A percentile compares a stretch with the other conserved stretches of the same genome.
These are phyloP conservation scores for Hyphopichia khmerensis DNA, from an alignment of 1,139 yeast genomes.

Conservation along the genomic window DNA sequence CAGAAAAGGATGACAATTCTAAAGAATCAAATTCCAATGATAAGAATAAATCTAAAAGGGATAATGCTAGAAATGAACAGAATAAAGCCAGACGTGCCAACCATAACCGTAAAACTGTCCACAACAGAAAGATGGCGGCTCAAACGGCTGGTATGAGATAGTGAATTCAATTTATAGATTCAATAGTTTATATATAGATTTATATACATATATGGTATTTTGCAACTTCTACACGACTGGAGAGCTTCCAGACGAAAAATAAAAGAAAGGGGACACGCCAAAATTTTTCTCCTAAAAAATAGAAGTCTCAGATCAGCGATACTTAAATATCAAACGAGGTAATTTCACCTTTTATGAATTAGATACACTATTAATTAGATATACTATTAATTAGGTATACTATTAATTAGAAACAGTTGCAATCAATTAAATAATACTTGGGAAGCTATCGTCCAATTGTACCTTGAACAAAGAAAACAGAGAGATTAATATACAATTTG, in stretches of 20 bases:
- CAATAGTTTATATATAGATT: background rate
- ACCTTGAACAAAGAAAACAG: no score
- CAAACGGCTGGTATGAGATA: slow-evolving; percentile 49
- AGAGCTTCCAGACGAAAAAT: background rate
- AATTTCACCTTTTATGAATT: no score
- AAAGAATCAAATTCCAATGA: slow-evolving; percentile 6
- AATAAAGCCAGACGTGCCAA: slow-evolving; percentile 59
- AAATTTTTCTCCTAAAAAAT: background rate
- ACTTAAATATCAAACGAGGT: no score
- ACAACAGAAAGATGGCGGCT: slow-evolving; percentile 56
- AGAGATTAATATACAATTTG: no score
- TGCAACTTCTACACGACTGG: background rate
- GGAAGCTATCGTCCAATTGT: no score
- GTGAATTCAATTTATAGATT: background rate
- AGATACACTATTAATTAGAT: no score
- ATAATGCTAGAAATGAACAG: slow-evolving; percentile 48
- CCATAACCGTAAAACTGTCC: slow-evolving; percentile 63
- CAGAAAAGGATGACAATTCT: background rate
- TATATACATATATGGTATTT: background rate
- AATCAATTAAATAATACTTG: no score
- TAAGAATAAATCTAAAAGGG: slow-evolving; percentile 22
- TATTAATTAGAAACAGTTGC: no score
- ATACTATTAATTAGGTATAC: no score
- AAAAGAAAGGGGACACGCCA: background rate
- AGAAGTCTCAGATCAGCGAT: background rate